Conservation (phyloP, 805 yeast species). For the Diddensiella santjacobensis region DNA sequence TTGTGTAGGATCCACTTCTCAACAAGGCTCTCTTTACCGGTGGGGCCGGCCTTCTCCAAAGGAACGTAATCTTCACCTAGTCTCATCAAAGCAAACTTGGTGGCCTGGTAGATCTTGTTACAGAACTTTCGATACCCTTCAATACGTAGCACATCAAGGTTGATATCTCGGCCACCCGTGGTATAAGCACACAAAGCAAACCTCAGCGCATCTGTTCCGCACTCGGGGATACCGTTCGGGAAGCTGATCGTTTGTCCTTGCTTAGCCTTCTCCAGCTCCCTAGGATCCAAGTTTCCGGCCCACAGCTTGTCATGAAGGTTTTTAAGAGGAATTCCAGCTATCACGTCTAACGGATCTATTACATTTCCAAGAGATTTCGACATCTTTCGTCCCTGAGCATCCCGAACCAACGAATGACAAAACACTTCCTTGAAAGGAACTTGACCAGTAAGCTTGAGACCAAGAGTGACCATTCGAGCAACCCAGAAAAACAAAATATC, state of each 20-base stretch:
- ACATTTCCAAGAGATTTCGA: constrained; percentile 97
- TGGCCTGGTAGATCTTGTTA: constrained; percentile 98
- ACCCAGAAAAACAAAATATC: constrained; percentile 99
- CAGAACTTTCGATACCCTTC: constrained; percentile 99
- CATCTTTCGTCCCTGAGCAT: constrained; percentile 99
- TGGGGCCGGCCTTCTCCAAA: constrained; percentile 52
- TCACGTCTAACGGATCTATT: constrained; percentile 92
- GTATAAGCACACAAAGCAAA: constrained; percentile 98
- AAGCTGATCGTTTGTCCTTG: constrained; percentile 84
- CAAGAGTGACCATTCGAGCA: constrained; percentile 89
- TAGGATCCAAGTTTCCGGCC: constrained; percentile 82
- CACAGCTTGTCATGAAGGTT: constrained; percentile 72
- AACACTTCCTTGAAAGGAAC: constrained; percentile 95
- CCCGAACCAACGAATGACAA: constrained; percentile 98
- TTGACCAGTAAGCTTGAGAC: constrained; percentile 82
- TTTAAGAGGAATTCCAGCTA: constrained; percentile 78
- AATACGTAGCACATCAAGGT: constrained; percentile 91
- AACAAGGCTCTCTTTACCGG: constrained; percentile 84
- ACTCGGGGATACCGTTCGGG: constrained; percentile 97
- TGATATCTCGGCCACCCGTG: constrained; percentile 98
- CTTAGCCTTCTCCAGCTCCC: constrained; percentile 81
- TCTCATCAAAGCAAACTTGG: constrained; percentile 91
- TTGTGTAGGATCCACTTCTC: constrained; percentile 96
- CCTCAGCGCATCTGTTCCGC: constrained; percentile 98
- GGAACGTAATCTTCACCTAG: constrained; percentile 87